phyloP scores from a whole-genome alignment of 768 basidiomycete genomes.

The Pleurotus eryngii region DNA sequence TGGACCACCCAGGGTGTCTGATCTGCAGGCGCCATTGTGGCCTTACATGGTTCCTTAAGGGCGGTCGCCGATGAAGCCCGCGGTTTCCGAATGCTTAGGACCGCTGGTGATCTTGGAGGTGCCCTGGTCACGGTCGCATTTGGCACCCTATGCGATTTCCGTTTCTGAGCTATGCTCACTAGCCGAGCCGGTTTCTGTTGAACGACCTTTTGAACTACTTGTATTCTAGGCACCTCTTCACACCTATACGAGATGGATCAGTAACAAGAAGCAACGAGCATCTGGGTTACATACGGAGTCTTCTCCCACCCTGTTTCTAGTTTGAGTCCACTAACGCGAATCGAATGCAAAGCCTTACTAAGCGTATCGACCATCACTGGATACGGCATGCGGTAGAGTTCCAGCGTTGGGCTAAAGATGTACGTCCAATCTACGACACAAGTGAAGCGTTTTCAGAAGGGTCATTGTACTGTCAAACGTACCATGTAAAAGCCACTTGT shows the following conservation, averaged over 20 bases:
- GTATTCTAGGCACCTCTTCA: not conserved
- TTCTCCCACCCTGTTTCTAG: slow-evolving; percentile 18
- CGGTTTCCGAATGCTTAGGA: no score
- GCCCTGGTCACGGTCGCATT: no score
- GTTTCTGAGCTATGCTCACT: no score
- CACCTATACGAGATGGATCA: not conserved
- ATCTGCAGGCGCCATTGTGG: no score
- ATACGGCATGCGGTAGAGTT: slow-evolving; percentile 44
- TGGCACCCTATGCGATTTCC: no score
- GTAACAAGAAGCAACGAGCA: not conserved
- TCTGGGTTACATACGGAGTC: not conserved
- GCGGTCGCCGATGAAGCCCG: no score
- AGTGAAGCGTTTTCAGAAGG: not conserved
- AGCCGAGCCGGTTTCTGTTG: no score
- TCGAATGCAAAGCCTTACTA: slow-evolving; percentile 22
- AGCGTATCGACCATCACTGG: slow-evolving; percentile 33
- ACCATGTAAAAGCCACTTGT: slow-evolving; percentile 32
- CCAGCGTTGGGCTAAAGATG: slow-evolving; percentile 32
- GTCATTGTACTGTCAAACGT: not conserved
- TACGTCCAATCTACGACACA: slow-evolving; percentile 46
- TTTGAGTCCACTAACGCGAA: slow-evolving; percentile 17
- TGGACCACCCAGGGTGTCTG: no score
- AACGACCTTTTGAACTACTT: no score
- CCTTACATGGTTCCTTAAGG: no score
- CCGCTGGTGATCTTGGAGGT: no score